Evolutionary conservation across 139 green algal genomes (phyloP).

Genomic region (Picocystis salinarum): DNA sequence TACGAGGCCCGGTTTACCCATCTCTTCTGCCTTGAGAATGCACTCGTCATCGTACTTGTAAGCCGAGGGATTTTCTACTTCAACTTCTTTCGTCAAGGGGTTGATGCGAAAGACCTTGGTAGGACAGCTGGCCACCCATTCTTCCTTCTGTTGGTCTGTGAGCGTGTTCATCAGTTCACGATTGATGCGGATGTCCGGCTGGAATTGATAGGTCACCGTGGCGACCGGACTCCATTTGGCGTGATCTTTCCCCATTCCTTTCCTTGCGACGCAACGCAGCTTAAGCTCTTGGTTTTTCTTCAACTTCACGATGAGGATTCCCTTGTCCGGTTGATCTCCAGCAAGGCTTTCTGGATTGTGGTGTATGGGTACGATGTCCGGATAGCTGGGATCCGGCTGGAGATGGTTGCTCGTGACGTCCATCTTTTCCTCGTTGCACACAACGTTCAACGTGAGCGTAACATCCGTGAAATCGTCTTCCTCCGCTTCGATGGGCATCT

Average conservation of each 20-base stretch:
- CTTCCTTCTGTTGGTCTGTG: conserved; percentile 51
- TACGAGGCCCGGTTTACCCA: conserved; percentile 60
- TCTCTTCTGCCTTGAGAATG: conserved; percentile 51
- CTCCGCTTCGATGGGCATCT: conserved; percentile 22
- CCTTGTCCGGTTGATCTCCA: conserved; percentile 13
- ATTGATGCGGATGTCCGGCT: conserved; percentile 74
- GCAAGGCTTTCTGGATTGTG: conserved; percentile 6
- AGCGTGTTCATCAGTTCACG: conserved; percentile 41
- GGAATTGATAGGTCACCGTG: conserved; percentile 59
- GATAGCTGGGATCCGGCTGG: neutral
- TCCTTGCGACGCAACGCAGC: conserved; percentile 32
- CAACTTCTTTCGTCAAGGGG: conserved; percentile 23
- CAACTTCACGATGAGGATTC: conserved; percentile 79
- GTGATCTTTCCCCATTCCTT: conserved; percentile 93
- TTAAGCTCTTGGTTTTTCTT: conserved; percentile 66
- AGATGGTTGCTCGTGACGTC: conserved; percentile 19
- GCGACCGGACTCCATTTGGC: conserved; percentile 92
- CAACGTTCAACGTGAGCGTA: conserved; percentile 34
- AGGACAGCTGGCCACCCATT: conserved; percentile 40
- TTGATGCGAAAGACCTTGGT: conserved; percentile 59
- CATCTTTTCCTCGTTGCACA: conserved; percentile 6
- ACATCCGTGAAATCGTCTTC: conserved; percentile 34
- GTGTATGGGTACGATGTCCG: conserved; percentile 15
- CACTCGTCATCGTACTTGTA: conserved; percentile 74
- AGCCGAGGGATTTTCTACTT: conserved; percentile 31